Percentiles rank a stretch among this genome's conserved stretches.
phyloP scores from a whole-genome alignment of 148 eudicot genomes.

The Drosera capensis region DNA sequence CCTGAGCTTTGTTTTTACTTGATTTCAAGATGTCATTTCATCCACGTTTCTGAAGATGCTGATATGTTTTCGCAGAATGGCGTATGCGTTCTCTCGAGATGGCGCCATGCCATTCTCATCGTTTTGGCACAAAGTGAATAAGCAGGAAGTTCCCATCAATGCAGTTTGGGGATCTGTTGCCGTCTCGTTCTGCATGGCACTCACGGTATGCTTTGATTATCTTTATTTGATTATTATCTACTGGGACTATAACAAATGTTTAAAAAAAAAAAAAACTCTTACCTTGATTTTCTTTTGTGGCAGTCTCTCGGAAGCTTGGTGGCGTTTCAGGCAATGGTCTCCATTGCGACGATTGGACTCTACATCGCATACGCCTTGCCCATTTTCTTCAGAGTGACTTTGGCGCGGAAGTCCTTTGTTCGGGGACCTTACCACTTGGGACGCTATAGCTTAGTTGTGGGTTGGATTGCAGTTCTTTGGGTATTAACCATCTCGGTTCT shows the following conservation, averaged over 20 bases:
- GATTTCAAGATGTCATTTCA: no score
- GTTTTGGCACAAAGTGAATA: slow-evolving; percentile 82
- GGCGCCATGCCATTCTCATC: slow-evolving; percentile 98
- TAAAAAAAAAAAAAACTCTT: no score
- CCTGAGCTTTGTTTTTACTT: background rate
- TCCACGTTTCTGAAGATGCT: background rate
- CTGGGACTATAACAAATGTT: background rate
- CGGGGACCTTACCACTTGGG: slow-evolving; percentile 91
- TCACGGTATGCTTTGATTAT: slow-evolving; percentile 45
- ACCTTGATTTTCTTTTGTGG: slow-evolving; percentile 9
- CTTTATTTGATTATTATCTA: background rate
- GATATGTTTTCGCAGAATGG: slow-evolving; percentile 42
- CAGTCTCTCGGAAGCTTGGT: slow-evolving; percentile 93
- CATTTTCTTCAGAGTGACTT: slow-evolving; percentile 71
- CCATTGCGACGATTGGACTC: slow-evolving; percentile 82
- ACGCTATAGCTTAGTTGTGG: slow-evolving; percentile 48
- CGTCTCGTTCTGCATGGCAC: slow-evolving; percentile 86
- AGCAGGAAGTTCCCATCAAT: slow-evolving; percentile 75
- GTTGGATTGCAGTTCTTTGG: slow-evolving; percentile 88
- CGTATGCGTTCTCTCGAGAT: slow-evolving; percentile 94
- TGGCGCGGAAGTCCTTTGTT: slow-evolving; percentile 69
- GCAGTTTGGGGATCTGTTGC: slow-evolving; percentile 90
- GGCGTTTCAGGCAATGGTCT: slow-evolving; percentile 93
- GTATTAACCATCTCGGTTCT: slow-evolving; percentile 58
- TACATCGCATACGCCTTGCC: slow-evolving; percentile 89